phyloP scores from a whole-genome alignment of 441 rosid genomes.

The Erysimum cheiri region DNA sequence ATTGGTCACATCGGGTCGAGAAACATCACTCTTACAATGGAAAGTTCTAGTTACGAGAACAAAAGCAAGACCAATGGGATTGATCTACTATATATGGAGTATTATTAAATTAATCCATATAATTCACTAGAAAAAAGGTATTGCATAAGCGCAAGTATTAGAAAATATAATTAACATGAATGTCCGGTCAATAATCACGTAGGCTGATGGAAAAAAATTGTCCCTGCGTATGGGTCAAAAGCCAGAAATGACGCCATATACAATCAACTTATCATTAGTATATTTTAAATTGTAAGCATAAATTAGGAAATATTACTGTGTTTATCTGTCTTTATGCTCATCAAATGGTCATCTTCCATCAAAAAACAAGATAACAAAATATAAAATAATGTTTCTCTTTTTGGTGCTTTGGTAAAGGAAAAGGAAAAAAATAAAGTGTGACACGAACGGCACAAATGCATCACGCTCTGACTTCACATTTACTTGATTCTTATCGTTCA shows the following conservation, averaged over 20 bases:
- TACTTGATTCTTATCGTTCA: background rate
- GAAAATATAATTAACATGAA: conserved; percentile 8
- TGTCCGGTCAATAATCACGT: conserved; percentile 36
- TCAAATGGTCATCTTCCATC: conserved; percentile 40
- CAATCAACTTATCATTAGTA: background rate
- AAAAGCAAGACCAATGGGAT: background rate
- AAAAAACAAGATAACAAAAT: conserved; percentile 31
- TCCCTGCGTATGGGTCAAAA: conserved; percentile 37
- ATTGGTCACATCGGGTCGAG: background rate
- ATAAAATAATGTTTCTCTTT: conserved; percentile 37
- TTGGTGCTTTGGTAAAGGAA: conserved; percentile 34
- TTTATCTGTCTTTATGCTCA: conserved; percentile 21
- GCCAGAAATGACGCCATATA: conserved; percentile 40
- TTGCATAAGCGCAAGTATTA: conserved; percentile 26
- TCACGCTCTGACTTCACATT: conserved; percentile 26
- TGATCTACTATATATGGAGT: background rate
- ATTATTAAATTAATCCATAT: background rate
- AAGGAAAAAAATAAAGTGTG: background rate
- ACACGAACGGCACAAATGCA: conserved; percentile 41
- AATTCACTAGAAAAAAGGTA: conserved; percentile 13
- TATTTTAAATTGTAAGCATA: background rate
- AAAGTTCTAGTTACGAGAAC: background rate
- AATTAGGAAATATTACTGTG: conserved; percentile 25
- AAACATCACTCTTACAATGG: background rate
- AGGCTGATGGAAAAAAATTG: conserved; percentile 19